Evolutionary conservation across 1,284 basidiomycete genomes (phyloP).

Genomic region (Ganoderma multipileum): DNA sequence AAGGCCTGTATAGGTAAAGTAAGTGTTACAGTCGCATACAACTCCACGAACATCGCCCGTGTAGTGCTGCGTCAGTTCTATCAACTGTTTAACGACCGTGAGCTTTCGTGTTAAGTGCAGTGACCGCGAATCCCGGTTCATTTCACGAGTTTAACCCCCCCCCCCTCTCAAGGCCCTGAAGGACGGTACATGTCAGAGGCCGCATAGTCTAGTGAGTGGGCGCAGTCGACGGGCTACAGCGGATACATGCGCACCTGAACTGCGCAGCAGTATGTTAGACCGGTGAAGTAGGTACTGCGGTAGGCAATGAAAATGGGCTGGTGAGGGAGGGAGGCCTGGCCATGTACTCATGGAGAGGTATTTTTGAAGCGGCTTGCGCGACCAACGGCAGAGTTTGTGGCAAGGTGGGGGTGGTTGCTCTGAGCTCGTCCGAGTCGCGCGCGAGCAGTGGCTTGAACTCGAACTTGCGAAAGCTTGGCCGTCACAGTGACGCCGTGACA

Average conservation of each 20-base stretch:
- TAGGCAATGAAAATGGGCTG: neutral
- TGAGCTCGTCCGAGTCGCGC: neutral
- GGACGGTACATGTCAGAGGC: neutral
- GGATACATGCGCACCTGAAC: neutral
- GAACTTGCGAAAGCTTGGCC: neutral
- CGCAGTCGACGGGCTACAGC: neutral
- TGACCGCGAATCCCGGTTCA: neutral
- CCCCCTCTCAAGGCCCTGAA: neutral
- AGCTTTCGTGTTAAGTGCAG: neutral
- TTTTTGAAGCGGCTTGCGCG: neutral
- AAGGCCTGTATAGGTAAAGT: neutral
- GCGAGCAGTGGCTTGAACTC: neutral
- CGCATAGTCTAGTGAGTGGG: neutral
- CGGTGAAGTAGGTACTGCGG: neutral
- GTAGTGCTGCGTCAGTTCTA: neutral
- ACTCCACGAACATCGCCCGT: neutral
- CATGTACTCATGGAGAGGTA: neutral
- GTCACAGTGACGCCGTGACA: neutral
- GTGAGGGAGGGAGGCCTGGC: neutral
- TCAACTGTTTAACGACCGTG: neutral
- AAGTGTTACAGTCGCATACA: neutral
- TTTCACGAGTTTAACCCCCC: neutral
- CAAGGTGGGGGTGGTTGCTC: neutral
- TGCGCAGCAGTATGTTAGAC: neutral
- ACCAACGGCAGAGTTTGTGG: neutral